Evolutionary conservation across 306 rosid genomes (phyloP), one percentile per base, ranked within the genome.

Genomic region (Bauhinia variegata): DNA sequence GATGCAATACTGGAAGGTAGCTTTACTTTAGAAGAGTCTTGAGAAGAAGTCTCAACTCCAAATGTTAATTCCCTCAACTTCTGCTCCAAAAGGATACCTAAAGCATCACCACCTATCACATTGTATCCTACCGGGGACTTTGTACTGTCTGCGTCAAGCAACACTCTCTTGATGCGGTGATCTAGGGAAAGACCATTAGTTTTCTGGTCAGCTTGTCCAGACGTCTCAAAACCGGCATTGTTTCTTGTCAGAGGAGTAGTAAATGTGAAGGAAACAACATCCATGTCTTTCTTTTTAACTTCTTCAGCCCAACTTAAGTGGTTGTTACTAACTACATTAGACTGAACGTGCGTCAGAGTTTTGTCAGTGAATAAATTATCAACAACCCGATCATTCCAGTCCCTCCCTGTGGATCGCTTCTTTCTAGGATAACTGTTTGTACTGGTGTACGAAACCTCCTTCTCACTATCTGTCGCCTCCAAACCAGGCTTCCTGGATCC

Each of bases 231-330:
- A 73, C 83, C 84, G 19, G 83, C 78, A 58, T 54, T 74, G 71
- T 73, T 78, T 71, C 88, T 80, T 53, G 93, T 56, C 67, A 92
- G 83, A 5, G 98, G 98, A 42, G 98, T 84, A 17, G 98, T 89
- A 78, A 92, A 92, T 69, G 98, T 92, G 80, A 92, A 92, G 63
- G 98, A 92, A 76, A 92, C 91, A 55, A 92, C 91, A 76, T 92
- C 98, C 71, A 81, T 81, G 63, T 88, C 96, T 56, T 89, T 86
- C 77, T 65, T 92, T 78, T 67, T 84, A 53, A 70, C 74, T 33
- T 89, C 89, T 58, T 82, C 89, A 16, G 72, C 56, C 91, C 87
- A 79, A 76, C 70, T 80, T 32, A 67, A 54, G 54, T 74, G 72
- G 37, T 68, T 73, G 47, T 83, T 84, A 52, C 63, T 74, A 33